Conservation (phyloP, 495 filamentous ascomycete species). For the Trichoderma orchidacearum region DNA sequence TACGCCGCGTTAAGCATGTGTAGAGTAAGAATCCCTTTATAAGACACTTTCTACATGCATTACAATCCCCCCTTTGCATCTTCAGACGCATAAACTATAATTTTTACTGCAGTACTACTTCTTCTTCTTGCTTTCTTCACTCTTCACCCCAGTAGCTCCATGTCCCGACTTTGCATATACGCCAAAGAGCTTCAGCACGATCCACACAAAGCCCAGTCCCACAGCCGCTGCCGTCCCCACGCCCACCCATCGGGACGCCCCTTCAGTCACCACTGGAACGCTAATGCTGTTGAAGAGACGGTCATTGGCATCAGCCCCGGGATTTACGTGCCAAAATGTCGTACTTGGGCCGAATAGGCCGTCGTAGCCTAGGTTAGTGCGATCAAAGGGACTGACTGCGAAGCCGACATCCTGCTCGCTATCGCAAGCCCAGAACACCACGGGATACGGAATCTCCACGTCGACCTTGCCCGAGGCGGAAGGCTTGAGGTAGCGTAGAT, state of each 20-base stretch:
- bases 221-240: slow-evolving; percentile 57
- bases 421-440: slow-evolving; percentile 87
- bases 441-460: slow-evolving; percentile 52
- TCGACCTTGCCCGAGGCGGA: slow-evolving; percentile 32
- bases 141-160: neutral
- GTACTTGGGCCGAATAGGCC: slow-evolving; percentile 55
- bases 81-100: too few relatives aligned
- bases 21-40: too few relatives aligned
- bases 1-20: too few relatives aligned
- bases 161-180: slow-evolving; percentile 10
- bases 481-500: slow-evolving; percentile 70
- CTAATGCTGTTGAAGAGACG: slow-evolving; percentile 43
- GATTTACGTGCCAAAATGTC: slow-evolving; percentile 78
- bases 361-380: slow-evolving; percentile 74
- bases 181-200: slow-evolving; percentile 49
- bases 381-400: slow-evolving; percentile 73
- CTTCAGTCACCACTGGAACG: slow-evolving; percentile 66
- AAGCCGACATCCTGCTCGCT: slow-evolving; percentile 62
- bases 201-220: slow-evolving; percentile 59
- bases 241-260: slow-evolving; percentile 46
- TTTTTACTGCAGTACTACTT: neutral
- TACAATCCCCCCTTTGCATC: too few relatives aligned
- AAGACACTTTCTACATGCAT: too few relatives aligned
- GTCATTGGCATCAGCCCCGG: slow-evolving; percentile 24
- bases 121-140: neutral